Base-by-base conservation (phyloP, 441 rosid genomes). In the Gossypium trilobum region DNA sequence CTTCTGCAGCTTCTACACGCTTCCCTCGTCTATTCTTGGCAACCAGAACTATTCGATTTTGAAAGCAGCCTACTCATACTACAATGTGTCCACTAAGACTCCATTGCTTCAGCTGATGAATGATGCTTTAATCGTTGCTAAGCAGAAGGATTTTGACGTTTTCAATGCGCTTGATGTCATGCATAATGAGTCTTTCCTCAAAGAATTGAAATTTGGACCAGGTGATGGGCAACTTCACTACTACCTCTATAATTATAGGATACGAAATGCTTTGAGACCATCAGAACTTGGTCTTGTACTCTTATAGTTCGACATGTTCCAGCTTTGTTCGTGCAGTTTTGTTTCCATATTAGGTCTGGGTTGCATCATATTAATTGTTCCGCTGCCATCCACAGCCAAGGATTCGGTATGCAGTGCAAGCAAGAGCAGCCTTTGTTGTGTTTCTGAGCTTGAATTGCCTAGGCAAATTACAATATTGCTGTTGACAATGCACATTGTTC, bases 51-150 rank as follows among this genome's bases (percentile, higher is more conserved):
- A 95, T 80, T 75, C 91, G 0, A 82, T 80, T n/a, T 29, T 95
- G 87, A 95, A 95, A 77, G 99, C 94, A 75, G 97, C 99, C 22
- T 95, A 95, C 75, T 95, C 97, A 0, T 95, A 88, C 85, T 95
- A 95, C 80, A 92, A 92, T 67, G 91, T 92, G 0, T 73, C 90
- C 16, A 86, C 89, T 0, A 87, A 85, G 82, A 89, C 97, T 9
- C 91, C 97, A 13, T 76, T 92, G 82, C 88, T 86, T 55, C 97
- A 95, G 87, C 74, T 95, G 87, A 95, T 92, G 97, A 91, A 92
- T 27, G 97, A 92, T 75, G 90, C 90, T 0, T 85, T 95, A 2
- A 88, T 92, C 1, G 85, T 92, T 9, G 94, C 97, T 0, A 95
- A 91, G 81, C 89, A 85, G 69, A 89, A 85, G 83, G 96, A 89